Percentiles rank a stretch among this genome's conserved stretches.
These are phyloP conservation scores for Arachnomyces sp. DNA, from an alignment of 2,329 filamentous ascomycete genomes.

Conservation along the genomic window DNA sequence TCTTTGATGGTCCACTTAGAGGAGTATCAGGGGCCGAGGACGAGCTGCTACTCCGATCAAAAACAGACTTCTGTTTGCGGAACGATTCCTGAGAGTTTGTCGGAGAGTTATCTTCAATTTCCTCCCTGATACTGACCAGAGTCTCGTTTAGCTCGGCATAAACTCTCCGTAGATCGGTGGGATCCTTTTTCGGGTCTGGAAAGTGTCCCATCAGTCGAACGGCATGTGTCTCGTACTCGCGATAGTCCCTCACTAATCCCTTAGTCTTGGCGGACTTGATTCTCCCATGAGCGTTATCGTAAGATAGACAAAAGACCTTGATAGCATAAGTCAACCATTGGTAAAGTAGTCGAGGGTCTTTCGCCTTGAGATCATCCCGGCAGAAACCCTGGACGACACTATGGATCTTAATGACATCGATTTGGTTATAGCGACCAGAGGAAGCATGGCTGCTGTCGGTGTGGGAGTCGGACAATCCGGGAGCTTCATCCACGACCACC, in stretches of 20 bases:
- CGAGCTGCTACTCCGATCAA: slow-evolving; percentile 39
- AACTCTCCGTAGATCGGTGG: slow-evolving; percentile 26
- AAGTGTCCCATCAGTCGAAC: slow-evolving; percentile 33
- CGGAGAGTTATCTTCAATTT: slow-evolving; percentile 36
- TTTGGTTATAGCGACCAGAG: slow-evolving; percentile 25
- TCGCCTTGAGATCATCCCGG: slow-evolving; percentile 36
- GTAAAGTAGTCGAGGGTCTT: slow-evolving; percentile 29
- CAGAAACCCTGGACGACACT: slow-evolving; percentile 41
- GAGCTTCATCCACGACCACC: slow-evolving; percentile 1
- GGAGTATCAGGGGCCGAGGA: slow-evolving; percentile 35
- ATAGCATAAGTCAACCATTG: slow-evolving; percentile 37
- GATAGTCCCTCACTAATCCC: slow-evolving; percentile 38
- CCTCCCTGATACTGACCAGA: slow-evolving; percentile 29
- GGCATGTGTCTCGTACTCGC: slow-evolving; percentile 41
- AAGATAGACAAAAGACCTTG: slow-evolving; percentile 35
- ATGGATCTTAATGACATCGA: slow-evolving; percentile 41
- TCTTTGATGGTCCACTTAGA: slow-evolving; percentile 13
- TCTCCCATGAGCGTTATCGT: slow-evolving; percentile 31
- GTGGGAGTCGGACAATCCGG: slow-evolving; percentile 15
- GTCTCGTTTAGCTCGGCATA: slow-evolving; percentile 27
- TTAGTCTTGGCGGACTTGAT: slow-evolving; percentile 30
- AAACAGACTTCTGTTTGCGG: slow-evolving; percentile 35
- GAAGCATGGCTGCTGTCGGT: slow-evolving; percentile 29
- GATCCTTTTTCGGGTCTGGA: slow-evolving; percentile 22
- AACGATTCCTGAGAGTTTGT: slow-evolving; percentile 32